phyloP scores from a whole-genome alignment of 805 yeast genomes.

The Metschnikowia sp. region DNA sequence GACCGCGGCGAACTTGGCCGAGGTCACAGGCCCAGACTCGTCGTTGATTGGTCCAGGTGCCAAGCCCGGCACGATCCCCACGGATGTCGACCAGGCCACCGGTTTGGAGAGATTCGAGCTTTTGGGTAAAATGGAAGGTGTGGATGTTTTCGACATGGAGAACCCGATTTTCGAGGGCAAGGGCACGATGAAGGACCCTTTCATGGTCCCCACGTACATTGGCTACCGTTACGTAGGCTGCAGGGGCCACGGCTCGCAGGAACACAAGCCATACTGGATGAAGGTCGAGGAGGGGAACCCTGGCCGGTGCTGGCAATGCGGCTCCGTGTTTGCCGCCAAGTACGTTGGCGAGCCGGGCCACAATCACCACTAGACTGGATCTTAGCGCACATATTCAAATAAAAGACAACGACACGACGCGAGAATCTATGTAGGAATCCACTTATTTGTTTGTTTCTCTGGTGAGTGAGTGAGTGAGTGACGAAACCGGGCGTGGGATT shows the following conservation, averaged over 20 bases:
- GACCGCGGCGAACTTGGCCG: conserved; percentile 67
- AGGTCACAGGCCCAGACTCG: conserved; percentile 70
- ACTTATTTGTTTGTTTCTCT: too few relatives aligned
- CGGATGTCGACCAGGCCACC: conserved; percentile 94
- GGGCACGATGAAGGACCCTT: conserved; percentile 90
- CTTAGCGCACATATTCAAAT: neutral
- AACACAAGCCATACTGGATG: conserved; percentile 90
- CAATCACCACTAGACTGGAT: conserved; percentile 46
- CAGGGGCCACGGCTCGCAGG: conserved; percentile 92
- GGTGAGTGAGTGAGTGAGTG: too few relatives aligned
- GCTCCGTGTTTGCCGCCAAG: conserved; percentile 87
- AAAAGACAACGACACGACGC: neutral
- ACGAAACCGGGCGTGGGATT: too few relatives aligned
- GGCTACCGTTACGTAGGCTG: conserved; percentile 95
- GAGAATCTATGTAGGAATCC: too few relatives aligned
- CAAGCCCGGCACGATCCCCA: conserved; percentile 76
- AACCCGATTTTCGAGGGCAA: conserved; percentile 84
- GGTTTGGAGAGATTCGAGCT: conserved; percentile 97
- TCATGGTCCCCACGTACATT: conserved; percentile 84
- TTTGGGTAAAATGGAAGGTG: conserved; percentile 92
- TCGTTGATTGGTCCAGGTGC: conserved; percentile 92
- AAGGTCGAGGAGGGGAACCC: conserved; percentile 78
- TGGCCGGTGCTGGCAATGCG: conserved; percentile 98
- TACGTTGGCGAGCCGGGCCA: conserved; percentile 79
- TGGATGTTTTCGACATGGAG: conserved; percentile 86